Base-by-base conservation (phyloP, 2,329 filamentous ascomycete species). In the Cytospora piceae region DNA sequence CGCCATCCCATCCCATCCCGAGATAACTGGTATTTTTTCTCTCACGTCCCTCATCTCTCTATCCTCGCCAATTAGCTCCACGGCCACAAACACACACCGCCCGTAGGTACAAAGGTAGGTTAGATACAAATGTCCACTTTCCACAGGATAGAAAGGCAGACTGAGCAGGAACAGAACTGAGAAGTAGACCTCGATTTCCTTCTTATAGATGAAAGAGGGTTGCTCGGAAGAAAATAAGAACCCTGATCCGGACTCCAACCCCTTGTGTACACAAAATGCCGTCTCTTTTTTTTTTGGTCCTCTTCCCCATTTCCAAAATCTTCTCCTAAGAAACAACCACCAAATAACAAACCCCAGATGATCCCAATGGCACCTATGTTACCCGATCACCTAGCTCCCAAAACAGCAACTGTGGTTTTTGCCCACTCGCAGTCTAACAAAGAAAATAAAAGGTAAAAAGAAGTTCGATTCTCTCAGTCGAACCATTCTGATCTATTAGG, bases 401-500 rank as follows among this genome's bases (percentile, higher is more conserved):
- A 34, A 42, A 27, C 34, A 63, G 24, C 27, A 51, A 52, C 31
- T 39, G 22, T 57, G 61, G 53, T 29, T 57, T 31, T n/a, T 46
- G 29, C 24, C 39, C 61, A 42, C 29, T 39, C 29, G 34, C 17
- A 42, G 31, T 63, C 61, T 63, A 63, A 63, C 61, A 63, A 57
- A 63, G 39, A 39, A 63, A 63, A 63, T 20, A 57, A 63, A 46
- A 56, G 22, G 56, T 15, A 14, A 52, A 57, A 42, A 56, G 34
- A 63, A 17, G 55, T 29, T 52, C 32, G 53, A 58, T 56, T 60
- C 55, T 58, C 55, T 58, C 34, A 29, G 56, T 63, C 55, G 59
- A 46, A 62, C 61, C 64, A 60, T 61, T 61, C 51, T 61, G 61
- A 67, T 68, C 67, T 68, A 68, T 68, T 61, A 67, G 59, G 67